Evolutionary conservation across 768 basidiomycete species (phyloP).

Genomic region (Suillus paluster): DNA sequence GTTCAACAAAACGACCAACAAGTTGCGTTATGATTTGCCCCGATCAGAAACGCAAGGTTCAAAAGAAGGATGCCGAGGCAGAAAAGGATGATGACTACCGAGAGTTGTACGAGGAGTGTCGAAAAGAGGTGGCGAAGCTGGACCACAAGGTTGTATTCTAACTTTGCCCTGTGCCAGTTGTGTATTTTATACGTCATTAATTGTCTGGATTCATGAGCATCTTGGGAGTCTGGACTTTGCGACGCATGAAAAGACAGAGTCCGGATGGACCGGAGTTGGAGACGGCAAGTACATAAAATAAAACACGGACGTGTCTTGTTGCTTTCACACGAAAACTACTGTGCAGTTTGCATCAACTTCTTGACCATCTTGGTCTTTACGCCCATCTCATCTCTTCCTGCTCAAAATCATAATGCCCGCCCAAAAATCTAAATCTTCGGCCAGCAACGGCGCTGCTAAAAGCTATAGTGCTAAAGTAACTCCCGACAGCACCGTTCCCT

Average conservation of each 20-base stretch:
- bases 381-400: constrained; percentile 18
- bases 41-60: constrained; percentile 71
- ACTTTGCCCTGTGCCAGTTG: constrained; percentile 19
- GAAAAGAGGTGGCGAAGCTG: constrained; percentile 82
- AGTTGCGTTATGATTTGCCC: constrained; percentile 97
- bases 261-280: constrained; percentile 1
- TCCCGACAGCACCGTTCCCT: constrained; percentile 30
- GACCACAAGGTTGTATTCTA: constrained; percentile 72
- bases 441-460: constrained; percentile 52
- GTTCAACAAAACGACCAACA: constrained; percentile 97
- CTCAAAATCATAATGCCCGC: constrained; percentile 32
- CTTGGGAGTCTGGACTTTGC: too few relatives aligned
- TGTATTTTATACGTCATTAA: constrained; percentile 7
- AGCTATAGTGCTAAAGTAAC: constrained; percentile 22
- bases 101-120: constrained; percentile 86
- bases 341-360: not conserved
- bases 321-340: constrained; percentile 13
- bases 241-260: not conserved
- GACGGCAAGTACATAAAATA: not conserved
- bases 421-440: constrained; percentile 59
- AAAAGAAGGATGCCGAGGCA: constrained; percentile 62
- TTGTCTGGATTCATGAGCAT: constrained; percentile 4
- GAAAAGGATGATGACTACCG: constrained; percentile 84
- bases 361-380: constrained; percentile 20
- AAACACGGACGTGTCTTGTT: not conserved